These are phyloP conservation scores for Paramecium primaurelia DNA, from an alignment of 73 alveolate species.

Conservation along the genomic window DNA sequence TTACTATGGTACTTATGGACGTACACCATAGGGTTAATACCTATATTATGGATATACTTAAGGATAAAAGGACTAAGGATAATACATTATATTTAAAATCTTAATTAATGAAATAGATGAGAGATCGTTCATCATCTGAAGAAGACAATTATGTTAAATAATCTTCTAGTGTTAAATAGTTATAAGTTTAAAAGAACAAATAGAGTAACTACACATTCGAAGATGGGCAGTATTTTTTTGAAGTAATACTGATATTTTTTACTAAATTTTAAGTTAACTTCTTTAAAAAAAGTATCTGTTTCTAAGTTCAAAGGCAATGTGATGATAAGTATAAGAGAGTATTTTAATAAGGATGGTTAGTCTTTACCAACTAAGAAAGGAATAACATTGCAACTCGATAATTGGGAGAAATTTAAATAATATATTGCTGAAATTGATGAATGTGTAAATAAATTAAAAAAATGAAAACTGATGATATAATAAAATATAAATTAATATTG, in stretches of 20 bases:
- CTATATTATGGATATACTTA: not conserved
- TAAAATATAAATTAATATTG: not conserved
- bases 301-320: slow-evolving; percentile 14
- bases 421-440: slow-evolving; percentile 9
- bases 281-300: not conserved
- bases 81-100: not conserved
- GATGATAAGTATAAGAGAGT: slow-evolving; percentile 40
- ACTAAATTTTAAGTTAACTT: not conserved
- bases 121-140: not conserved
- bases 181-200: not conserved
- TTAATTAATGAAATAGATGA: not conserved
- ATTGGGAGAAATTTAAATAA: not conserved
- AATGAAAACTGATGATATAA: not conserved
- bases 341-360: slow-evolving; percentile 19
- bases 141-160: not conserved
- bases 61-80: not conserved
- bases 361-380: slow-evolving; percentile 38
- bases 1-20: not conserved
- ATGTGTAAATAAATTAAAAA: slow-evolving; percentile 11
- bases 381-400: not conserved
- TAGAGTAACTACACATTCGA: not conserved
- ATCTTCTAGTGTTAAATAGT: not conserved
- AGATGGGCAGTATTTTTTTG: not conserved
- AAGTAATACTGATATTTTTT: not conserved
- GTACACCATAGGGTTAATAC: slow-evolving; percentile 9